Base-by-base conservation (phyloP, 345 rosid genomes). In the Eucalyptus curtisii region DNA sequence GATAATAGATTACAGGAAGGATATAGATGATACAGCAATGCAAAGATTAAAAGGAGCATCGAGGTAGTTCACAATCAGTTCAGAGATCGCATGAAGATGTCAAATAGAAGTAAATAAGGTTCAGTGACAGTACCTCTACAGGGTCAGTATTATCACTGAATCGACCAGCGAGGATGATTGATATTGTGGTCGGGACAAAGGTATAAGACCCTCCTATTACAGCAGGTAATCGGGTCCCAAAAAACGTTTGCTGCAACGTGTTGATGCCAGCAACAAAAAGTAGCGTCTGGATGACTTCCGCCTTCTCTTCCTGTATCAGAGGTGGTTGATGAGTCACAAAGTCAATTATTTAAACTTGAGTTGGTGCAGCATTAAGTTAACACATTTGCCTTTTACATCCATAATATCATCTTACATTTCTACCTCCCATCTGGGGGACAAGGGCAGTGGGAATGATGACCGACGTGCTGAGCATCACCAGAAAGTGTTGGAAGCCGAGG, bases 371-470 rank as follows among this genome's bases (percentile, higher is more conserved):
- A 76, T 37, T 5, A 50, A 31, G 25, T 86, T 86, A 20, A 20
- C 55, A 40, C n/a, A 68, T 19, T 68, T 19, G 22, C 40, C 9
- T 9, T 79, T 76, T 88, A 4, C 82, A 76, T 24, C 47, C 82
- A 76, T 76, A 76, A 76, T 40, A 76, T 80, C 25, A 89, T 8
- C 96, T 92, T 95, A 98, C 99, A 92, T 97, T 96, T 92, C 99
- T 96, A 90, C 99, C 99, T 87, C 99, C 99, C 99, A 98, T 98
- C 92, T 98, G 99, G 6, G 99, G 99, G 89, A 98, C 99, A 85
- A 98, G 99, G 82, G 99, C 93, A 86, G 97, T 93, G 33, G 99
- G 99, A 82, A 98, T 98, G 90, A 98, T 94, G 57, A 98, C 99
- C 0, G 98, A 90, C 0, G 99, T 96, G 88, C 99, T 96, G 87